Percentiles rank a stretch among this genome's conserved stretches.
phyloP scores from a whole-genome alignment of 2,329 filamentous ascomycete genomes.

The Aspergillus neoniger region DNA sequence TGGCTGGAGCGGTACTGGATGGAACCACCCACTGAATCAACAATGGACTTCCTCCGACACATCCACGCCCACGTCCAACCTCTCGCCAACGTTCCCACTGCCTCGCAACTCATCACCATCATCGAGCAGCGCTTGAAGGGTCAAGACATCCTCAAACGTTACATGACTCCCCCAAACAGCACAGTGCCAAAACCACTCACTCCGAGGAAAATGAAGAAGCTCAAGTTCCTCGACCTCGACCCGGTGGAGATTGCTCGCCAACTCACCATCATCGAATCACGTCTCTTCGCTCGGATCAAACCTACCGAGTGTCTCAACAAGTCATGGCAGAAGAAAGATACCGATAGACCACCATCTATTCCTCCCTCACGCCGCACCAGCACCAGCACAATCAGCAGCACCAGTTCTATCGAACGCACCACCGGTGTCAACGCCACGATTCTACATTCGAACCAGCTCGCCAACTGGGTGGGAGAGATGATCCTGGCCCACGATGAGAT shows the following conservation, averaged over 20 bases:
- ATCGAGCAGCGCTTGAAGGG: conserved; percentile 86
- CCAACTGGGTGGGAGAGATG: conserved; percentile 99
- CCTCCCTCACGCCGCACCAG: not conserved
- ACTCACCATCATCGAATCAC: conserved; percentile 93
- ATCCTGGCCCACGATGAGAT: conserved; percentile 92
- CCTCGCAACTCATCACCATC: conserved; percentile 77
- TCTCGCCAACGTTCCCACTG: conserved; percentile 91
- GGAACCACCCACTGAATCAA: conserved; percentile 85
- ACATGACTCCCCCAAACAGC: conserved; percentile 82
- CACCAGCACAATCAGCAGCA: conserved; percentile 49
- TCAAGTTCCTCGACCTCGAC: conserved; percentile 97
- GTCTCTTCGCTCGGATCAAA: conserved; percentile 91
- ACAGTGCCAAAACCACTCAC: conserved; percentile 85
- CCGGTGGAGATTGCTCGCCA: conserved; percentile 95
- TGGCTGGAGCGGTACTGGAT: conserved; percentile 99
- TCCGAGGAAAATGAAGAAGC: conserved; percentile 98
- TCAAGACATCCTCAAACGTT: conserved; percentile 82
- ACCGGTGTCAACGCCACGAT: conserved; percentile 90
- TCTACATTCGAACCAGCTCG: conserved; percentile 96
- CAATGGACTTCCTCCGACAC: conserved; percentile 80
- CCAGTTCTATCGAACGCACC: conserved; percentile 69
- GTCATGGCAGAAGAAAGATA: conserved; percentile 95
- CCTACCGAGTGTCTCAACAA: conserved; percentile 96
- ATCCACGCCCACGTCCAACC: conserved; percentile 86
- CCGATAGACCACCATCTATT: not conserved